phyloP scores from a whole-genome alignment of 129 eudicot genomes.

The sunflower (Helianthus annuus) region DNA sequence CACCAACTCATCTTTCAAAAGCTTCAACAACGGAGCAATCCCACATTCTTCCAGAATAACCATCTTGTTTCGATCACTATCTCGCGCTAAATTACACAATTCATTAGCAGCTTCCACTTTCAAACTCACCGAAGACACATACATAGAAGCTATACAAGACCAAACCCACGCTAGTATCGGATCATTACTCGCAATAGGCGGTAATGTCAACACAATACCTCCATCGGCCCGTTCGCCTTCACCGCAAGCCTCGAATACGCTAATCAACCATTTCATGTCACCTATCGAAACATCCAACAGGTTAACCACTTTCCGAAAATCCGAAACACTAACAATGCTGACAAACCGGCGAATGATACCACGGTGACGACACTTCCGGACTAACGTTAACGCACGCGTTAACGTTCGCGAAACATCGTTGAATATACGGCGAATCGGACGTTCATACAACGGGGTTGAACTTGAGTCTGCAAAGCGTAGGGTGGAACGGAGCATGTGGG shows the following conservation, averaged over 20 bases:
- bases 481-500: slow-evolving; percentile 33
- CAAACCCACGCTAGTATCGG: slow-evolving; percentile 41
- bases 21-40: slow-evolving; percentile 29
- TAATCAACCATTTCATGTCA: slow-evolving; percentile 52
- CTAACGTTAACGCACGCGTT: slow-evolving; percentile 10
- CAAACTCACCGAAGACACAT: slow-evolving; percentile 7
- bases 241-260: slow-evolving; percentile 21
- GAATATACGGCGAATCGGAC: slow-evolving; percentile 31
- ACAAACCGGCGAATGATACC: slow-evolving; percentile 27
- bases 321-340: slow-evolving; percentile 10
- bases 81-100: slow-evolving; percentile 43
- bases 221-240: background rate
- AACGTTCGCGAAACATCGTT: slow-evolving; percentile 17
- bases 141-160: slow-evolving; percentile 42
- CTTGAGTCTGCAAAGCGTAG: slow-evolving; percentile 3
- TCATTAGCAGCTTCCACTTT: slow-evolving; percentile 41
- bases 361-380: slow-evolving; percentile 37
- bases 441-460: slow-evolving; percentile 32
- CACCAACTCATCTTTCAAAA: slow-evolving; percentile 19
- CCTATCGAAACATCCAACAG: slow-evolving; percentile 48
- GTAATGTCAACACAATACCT: slow-evolving; percentile 30
- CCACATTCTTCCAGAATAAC: slow-evolving; percentile 38
- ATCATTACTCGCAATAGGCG: slow-evolving; percentile 34
- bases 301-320: slow-evolving; percentile 25
- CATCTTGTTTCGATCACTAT: slow-evolving; percentile 56